phyloP scores from a whole-genome alignment of 495 filamentous ascomycete genomes.

The Aspergillus bridgeri region DNA sequence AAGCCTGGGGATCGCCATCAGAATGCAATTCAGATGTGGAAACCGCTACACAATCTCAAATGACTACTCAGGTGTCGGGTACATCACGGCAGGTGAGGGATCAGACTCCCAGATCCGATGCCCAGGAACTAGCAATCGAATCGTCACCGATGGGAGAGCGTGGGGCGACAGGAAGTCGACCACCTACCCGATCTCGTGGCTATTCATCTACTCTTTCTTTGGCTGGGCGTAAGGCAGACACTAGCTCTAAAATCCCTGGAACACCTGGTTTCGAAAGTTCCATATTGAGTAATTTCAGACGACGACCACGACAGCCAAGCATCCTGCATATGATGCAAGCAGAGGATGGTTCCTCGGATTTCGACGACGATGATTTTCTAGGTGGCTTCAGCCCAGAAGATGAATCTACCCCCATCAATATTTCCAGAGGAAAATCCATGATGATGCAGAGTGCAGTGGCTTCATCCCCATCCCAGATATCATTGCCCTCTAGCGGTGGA shows the following conservation, averaged over 20 bases:
- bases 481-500: slow-evolving; percentile 25
- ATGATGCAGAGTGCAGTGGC: slow-evolving; percentile 19
- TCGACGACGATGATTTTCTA: slow-evolving; percentile 52
- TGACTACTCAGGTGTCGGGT: slow-evolving; percentile 16
- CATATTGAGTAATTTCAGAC: slow-evolving; percentile 58
- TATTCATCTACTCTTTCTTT: slow-evolving; percentile 46
- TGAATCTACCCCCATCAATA: slow-evolving; percentile 62
- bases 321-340: slow-evolving; percentile 61
- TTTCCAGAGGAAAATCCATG: slow-evolving; percentile 33
- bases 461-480: slow-evolving; percentile 18
- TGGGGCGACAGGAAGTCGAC: slow-evolving; percentile 37
- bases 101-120: slow-evolving; percentile 35
- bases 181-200: slow-evolving; percentile 43
- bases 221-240: slow-evolving; percentile 41
- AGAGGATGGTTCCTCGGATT: slow-evolving; percentile 46
- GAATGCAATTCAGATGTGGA: neutral
- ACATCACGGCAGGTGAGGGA: slow-evolving; percentile 25
- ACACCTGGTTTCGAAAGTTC: slow-evolving; percentile 57
- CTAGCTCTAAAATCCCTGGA: slow-evolving; percentile 37
- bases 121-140: slow-evolving; percentile 38
- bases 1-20: slow-evolving; percentile 10
- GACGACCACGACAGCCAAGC: slow-evolving; percentile 63
- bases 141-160: slow-evolving; percentile 38
- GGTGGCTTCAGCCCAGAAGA: slow-evolving; percentile 60
- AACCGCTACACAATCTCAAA: slow-evolving; percentile 3